Base-by-base conservation (phyloP, 2,329 filamentous ascomycete genomes). In the Phialocephala subalpina region DNA sequence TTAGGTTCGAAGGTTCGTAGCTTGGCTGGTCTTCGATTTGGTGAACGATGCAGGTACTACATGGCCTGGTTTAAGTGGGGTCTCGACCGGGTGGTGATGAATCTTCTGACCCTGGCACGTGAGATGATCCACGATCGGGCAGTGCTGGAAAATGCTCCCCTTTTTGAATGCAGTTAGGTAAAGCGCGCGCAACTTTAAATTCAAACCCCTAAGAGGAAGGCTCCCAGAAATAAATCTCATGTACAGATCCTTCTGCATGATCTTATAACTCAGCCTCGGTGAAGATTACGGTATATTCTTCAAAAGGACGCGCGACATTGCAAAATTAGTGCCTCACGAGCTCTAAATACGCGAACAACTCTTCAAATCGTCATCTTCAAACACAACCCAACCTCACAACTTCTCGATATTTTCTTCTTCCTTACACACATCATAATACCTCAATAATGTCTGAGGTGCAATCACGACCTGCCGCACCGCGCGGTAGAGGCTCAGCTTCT, bases 401-500 rank as follows among this genome's bases (percentile, higher is more conserved):
- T 59, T 67, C 47, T 52, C 63, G 55, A 59, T 33, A 42, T 65
- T 64, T 67, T 65, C 65, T 64, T 63, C 62, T 67, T 60, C 60
- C 68, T 70, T 60, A 69, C 67, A 60, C 49, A 69, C 56, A 20
- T 53, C 67, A 69, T 62, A 74, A 25, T 64, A 38, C 69, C 68
- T 70, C 67, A 71, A 67, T 11, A 53, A 98, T 98, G 96, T 97
- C 96, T 87, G 95, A 98, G 88, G 88, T 92, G 84, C 91, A 94
- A 86, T 87, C 91, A 82, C 89, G 94, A 87, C 87, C 92, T 79
- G 87, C 90, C 81, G 89, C 92, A 82, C 82, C 89, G 85, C 93
- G 95, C 83, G 94, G 95, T 83, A 92, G 96, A 88, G 93, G 93
- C 84, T 91, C 93, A 80, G 87, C 90, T 81, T 91, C 95, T 81